Evolutionary conservation across 2,329 filamentous ascomycete genomes (phyloP).

Genomic region (Neofusicoccum parvum): DNA sequence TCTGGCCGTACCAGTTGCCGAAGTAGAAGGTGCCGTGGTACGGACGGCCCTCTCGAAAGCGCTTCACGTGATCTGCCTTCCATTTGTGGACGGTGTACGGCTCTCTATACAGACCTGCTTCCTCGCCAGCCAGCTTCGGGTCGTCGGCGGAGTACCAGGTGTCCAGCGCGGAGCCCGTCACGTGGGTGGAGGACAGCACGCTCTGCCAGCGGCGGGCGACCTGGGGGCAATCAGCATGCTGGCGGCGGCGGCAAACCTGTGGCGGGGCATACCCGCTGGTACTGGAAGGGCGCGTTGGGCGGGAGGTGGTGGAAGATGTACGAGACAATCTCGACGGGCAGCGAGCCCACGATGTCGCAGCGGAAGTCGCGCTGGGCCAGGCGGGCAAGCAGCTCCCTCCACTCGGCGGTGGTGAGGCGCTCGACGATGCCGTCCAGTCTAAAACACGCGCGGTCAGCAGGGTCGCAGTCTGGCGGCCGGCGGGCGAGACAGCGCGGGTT

Average conservation of each 20-base stretch:
- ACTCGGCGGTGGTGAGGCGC: constrained; percentile 35
- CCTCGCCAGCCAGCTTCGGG: constrained; percentile 24
- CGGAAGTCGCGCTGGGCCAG: constrained; percentile 31
- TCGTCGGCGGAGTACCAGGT: constrained; percentile 29
- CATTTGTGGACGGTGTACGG: constrained; percentile 21
- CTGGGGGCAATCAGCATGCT: constrained; percentile 23
- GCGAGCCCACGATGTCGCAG: constrained; percentile 36
- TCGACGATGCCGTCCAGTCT: constrained; percentile 31
- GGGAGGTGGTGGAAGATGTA: constrained; percentile 39
- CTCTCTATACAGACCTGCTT: constrained; percentile 24
- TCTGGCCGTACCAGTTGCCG: constrained; percentile 7
- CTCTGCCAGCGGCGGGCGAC: constrained; percentile 39
- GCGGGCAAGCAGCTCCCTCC: constrained; percentile 29
- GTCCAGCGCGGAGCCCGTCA: constrained; percentile 28
- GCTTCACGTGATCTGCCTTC: constrained; percentile 31
- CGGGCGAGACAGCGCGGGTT: constrained; percentile 9
- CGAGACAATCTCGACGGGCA: constrained; percentile 43
- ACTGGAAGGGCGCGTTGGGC: constrained; percentile 30
- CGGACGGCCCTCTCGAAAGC: constrained; percentile 29
- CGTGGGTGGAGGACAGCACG: constrained; percentile 30
- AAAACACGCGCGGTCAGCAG: constrained; percentile 9
- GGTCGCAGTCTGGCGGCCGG: neutral
- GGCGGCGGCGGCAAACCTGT: neutral
- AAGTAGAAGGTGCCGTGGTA: constrained; percentile 14
- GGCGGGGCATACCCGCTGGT: constrained; percentile 29